These are phyloP conservation scores for Boletellus ananas DNA, from an alignment of 768 basidiomycete genomes.

Conservation along the genomic window DNA sequence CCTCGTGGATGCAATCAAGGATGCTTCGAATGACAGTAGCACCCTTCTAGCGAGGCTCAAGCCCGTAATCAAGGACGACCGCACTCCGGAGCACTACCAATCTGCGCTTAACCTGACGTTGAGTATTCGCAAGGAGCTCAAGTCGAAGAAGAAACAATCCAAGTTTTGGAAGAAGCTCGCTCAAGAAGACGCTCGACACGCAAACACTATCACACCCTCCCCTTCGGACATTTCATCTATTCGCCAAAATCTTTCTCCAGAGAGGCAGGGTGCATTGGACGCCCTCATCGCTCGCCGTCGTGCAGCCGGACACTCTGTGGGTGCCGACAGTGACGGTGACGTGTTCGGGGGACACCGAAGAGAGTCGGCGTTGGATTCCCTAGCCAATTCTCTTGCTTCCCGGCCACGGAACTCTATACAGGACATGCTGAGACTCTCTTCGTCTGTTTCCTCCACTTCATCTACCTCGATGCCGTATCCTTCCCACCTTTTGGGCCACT, in stretches of 20 bases:
- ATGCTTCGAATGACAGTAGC: slow-evolving; percentile 36
- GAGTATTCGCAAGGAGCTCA: slow-evolving; percentile 42
- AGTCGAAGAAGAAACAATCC: slow-evolving; percentile 38
- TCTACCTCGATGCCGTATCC: slow-evolving; percentile 22
- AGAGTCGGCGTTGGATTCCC: slow-evolving; percentile 14
- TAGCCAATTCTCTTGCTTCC: slow-evolving; percentile 22
- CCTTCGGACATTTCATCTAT: slow-evolving; percentile 31
- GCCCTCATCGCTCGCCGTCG: slow-evolving; percentile 32
- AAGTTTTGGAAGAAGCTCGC: slow-evolving; percentile 48
- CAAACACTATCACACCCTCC: slow-evolving; percentile 25
- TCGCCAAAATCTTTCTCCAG: slow-evolving; percentile 21
- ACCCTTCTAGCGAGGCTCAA: slow-evolving; percentile 44
- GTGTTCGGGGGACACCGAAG: slow-evolving; percentile 21
- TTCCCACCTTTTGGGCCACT: slow-evolving; percentile 10
- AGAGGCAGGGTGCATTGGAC: slow-evolving; percentile 35
- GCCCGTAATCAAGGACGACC: slow-evolving; percentile 32
- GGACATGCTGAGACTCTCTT: slow-evolving; percentile 9
- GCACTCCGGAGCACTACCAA: slow-evolving; percentile 41
- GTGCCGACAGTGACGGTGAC: slow-evolving; percentile 17
- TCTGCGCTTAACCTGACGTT: slow-evolving; percentile 45
- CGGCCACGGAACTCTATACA: slow-evolving; percentile 21
- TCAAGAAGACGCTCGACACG: slow-evolving; percentile 26
- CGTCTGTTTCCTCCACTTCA: slow-evolving; percentile 18
- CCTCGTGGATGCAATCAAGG: slow-evolving; percentile 41
- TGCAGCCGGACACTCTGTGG: slow-evolving; percentile 7